These are phyloP conservation scores for Ophiostoma australiae DNA, from an alignment of 2,329 filamentous ascomycete genomes.

Conservation along the genomic window DNA sequence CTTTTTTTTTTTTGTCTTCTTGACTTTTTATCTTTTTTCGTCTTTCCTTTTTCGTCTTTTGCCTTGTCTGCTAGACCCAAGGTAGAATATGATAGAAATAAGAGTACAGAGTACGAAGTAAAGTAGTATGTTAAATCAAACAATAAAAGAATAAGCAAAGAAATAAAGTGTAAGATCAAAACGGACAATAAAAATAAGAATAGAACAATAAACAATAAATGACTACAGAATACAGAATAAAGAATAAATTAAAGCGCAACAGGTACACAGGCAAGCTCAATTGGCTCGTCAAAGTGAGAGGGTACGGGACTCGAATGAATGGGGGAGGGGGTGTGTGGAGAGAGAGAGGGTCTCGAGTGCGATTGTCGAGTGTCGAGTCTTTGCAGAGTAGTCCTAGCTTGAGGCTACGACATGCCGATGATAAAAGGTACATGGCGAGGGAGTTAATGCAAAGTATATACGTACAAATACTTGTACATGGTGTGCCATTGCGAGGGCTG, in stretches of 20 bases:
- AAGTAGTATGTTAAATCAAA: not conserved
- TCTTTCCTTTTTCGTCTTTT: conserved; percentile 15
- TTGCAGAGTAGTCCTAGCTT: not conserved
- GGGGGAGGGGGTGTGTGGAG: conserved; percentile 1
- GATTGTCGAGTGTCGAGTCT: not conserved
- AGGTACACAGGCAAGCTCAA: conserved; percentile 6
- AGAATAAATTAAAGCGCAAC: not conserved
- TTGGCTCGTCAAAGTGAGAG: conserved; percentile 1
- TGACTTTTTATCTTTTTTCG: not conserved
- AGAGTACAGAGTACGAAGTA: not conserved
- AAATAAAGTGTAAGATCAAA: not conserved
- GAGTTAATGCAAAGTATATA: conserved; percentile 3
- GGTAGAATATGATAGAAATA: conserved; percentile 8
- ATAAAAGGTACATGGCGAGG: not conserved
- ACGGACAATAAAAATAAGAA: not conserved
- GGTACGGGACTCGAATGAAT: conserved; percentile 3
- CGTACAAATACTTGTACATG: not conserved
- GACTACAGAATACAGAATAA: not conserved
- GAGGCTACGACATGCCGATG: conserved; percentile 13
- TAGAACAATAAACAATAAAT: conserved; percentile 1
- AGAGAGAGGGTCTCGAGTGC: conserved; percentile 5
- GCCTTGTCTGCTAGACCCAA: conserved; percentile 6
- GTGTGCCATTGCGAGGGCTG: not conserved
- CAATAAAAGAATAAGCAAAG: not conserved
- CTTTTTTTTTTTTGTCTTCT: not conserved